A percentile compares a stretch with the other conserved stretches of the same genome.
phyloP scores from a whole-genome alignment of 164 flowering plant genomes.

The Vitis amurensis region DNA sequence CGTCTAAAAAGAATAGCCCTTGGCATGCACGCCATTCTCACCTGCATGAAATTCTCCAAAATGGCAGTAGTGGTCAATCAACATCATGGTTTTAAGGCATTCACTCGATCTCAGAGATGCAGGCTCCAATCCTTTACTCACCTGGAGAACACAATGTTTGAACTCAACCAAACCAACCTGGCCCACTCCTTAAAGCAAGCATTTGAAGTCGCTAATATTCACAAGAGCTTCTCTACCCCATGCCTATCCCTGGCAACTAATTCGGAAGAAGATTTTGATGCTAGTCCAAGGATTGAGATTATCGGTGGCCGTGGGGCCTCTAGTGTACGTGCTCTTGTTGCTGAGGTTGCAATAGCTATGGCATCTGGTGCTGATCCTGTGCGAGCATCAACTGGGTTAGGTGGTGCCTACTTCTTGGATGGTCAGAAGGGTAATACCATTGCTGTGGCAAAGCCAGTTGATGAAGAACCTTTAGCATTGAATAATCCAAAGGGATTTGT shows the following conservation, averaged over 20 bases:
- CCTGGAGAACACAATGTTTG: constrained; percentile 36
- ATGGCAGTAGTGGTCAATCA: constrained; percentile 75
- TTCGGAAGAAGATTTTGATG: constrained; percentile 31
- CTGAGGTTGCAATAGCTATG: constrained; percentile 71
- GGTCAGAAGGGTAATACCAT: constrained; percentile 43
- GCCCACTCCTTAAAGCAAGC: constrained; percentile 40
- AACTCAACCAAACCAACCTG: constrained; percentile 29
- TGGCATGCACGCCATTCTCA: constrained; percentile 32
- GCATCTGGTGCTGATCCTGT: constrained; percentile 54
- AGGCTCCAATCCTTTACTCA: constrained; percentile 63
- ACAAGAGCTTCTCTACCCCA: constrained; percentile 77
- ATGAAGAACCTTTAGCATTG: constrained; percentile 73
- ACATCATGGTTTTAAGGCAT: constrained; percentile 58
- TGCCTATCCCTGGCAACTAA: constrained; percentile 48
- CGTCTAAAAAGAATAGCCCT: constrained; percentile 12
- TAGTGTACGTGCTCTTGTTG: constrained; percentile 52
- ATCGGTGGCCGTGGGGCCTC: constrained; percentile 45
- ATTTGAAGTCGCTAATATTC: constrained; percentile 32
- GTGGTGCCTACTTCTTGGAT: constrained; percentile 70
- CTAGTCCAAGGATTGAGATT: constrained; percentile 50
- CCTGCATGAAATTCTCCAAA: constrained; percentile 29
- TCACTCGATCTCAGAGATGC: constrained; percentile 51
- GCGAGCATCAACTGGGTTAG: constrained; percentile 58
- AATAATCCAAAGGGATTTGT: constrained; percentile 66
- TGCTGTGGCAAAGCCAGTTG: constrained; percentile 79